A percentile compares a stretch with the other conserved stretches of the same genome.
phyloP scores from a whole-genome alignment of 2,329 filamentous ascomycete species.

The Colletotrichum chlorophyti region DNA sequence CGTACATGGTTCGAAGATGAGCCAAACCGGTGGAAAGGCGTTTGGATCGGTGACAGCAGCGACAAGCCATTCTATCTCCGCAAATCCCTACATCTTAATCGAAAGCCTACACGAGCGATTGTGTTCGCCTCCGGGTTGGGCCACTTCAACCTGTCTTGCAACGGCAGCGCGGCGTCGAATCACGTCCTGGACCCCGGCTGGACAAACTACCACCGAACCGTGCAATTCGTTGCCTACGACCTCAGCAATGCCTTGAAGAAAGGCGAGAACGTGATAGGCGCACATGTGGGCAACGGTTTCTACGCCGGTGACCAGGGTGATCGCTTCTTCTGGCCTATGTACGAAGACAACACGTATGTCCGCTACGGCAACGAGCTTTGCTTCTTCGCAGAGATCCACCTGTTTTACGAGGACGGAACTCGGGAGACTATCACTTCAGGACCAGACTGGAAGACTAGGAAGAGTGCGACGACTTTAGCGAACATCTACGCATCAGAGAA shows the following conservation, averaged over 20 bases:
- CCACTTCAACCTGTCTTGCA: slow-evolving; percentile 46
- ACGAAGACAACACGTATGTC: slow-evolving; percentile 48
- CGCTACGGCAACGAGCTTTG: slow-evolving; percentile 46
- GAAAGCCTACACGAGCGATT: slow-evolving; percentile 40
- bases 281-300: slow-evolving; percentile 51
- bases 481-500: slow-evolving; percentile 49
- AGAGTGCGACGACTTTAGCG: slow-evolving; percentile 45
- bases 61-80: slow-evolving; percentile 49
- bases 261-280: slow-evolving; percentile 46
- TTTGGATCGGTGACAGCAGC: slow-evolving; percentile 47
- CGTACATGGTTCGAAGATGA: slow-evolving; percentile 49
- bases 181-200: slow-evolving; percentile 47
- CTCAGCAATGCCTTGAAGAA: slow-evolving; percentile 40
- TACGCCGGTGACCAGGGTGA: slow-evolving; percentile 51
- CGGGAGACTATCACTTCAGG: slow-evolving; percentile 43
- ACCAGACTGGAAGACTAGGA: slow-evolving; percentile 44
- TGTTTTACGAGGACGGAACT: slow-evolving; percentile 43
- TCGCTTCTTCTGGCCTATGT: slow-evolving; percentile 50
- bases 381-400: slow-evolving; percentile 47
- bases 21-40: slow-evolving; percentile 45
- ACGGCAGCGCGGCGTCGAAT: slow-evolving; percentile 40
- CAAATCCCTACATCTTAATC: slow-evolving; percentile 37
- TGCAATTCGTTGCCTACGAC: slow-evolving; percentile 51
- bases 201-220: slow-evolving; percentile 47
- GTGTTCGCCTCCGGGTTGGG: slow-evolving; percentile 46